Base-by-base conservation (phyloP, 805 yeast species). In the Suhomyces canberraensis region DNA sequence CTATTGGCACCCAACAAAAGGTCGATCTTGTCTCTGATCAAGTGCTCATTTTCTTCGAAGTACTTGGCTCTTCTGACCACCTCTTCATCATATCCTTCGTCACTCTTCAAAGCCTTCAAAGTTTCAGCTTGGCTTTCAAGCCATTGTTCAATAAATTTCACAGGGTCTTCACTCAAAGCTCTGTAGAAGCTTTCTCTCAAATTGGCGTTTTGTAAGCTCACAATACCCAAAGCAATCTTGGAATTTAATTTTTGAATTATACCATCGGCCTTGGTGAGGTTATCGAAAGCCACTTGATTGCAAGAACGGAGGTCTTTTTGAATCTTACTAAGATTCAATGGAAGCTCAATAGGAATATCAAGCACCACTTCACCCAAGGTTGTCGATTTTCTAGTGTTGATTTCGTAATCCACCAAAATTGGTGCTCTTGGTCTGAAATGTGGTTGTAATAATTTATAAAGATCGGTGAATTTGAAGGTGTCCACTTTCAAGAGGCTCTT, bases 31-130 rank as follows among this genome's bases (percentile, higher is more conserved):
- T 89, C 93, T 43, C 77, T 75, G 37, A 93, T 67, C 48, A 84
- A 66, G 19, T 58, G 58, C 47, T 68, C 71, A 43, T 86, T 87
- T 50, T 87, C 90, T 29, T 79, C 77, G 42, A 65, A 93, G 61
- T 83, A 93, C 13, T 80, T 79, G 3, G 96, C 78, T 51, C 84
- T 76, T 65, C 98, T 79, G 4, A 88, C 95, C 15, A 77, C 70
- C 55, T 90, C 97, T 63, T 91, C 97, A 54, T 81, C 81, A 61
- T 81, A 84, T 8, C 90, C 91, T 50, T 85, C 93, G 46, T 93
- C 98, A 46, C 95, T 89, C 41, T 88, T 76, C 45, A 93, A 71
- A 11, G 91, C 84, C 62, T 84, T 89, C 52, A 93, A 71, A 32
- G 91, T 85, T 41, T 88, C 86, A 11, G 88, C 71, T 58, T 93